Base-by-base conservation (phyloP, 1,284 basidiomycete species). In the Ganoderma sinense region DNA sequence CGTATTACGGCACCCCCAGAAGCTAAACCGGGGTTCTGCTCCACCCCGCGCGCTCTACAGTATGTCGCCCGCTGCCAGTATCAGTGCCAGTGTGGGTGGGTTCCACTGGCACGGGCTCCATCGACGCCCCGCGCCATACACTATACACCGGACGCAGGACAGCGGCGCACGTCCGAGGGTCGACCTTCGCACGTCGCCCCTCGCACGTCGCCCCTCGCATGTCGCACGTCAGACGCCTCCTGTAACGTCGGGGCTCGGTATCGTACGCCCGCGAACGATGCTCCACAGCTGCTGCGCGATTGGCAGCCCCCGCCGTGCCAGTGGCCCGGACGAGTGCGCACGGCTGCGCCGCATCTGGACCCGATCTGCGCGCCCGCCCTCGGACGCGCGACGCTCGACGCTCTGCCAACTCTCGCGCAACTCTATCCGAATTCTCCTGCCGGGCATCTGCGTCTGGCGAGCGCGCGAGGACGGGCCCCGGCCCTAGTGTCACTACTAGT, bases 271-370 rank as follows among this genome's bases (percentile, higher is more conserved):
- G n/a, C 29, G 53, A 31, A 20, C 16, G 53, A 14, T 48, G 41
- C 41, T 41, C 41, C 41, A 41, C 41, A 18, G 18, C 14, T 6
- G 36, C 20, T 4, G 56, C 5, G 3, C 18, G 33, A 59, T 33
- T 36, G 55, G 36, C 55, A 36, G 55, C 31, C 20, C 55, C 20
- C 55, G 56, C 56, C 56, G 18, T 16, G 56, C n/a, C n/a, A n/a
- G n/a, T n/a, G n/a, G n/a, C n/a, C n/a, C 33, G 29, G 33, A 33
- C 33, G 56, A 20, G 6, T 36, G 36, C n/a, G n/a, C 36, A 36
- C 36, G 36, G 36, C 10, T 39, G 56, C n/a, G 56, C 56, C 56
- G 56, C 56, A 59, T 59, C 56, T 59, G 56, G 10, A 59, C 56
- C 56, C 20, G 31, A 59, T 59, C 56, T 59, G 33, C 56, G 31